Evolutionary conservation across 768 basidiomycete species (phyloP).

Genomic region (Galerina marginata): DNA sequence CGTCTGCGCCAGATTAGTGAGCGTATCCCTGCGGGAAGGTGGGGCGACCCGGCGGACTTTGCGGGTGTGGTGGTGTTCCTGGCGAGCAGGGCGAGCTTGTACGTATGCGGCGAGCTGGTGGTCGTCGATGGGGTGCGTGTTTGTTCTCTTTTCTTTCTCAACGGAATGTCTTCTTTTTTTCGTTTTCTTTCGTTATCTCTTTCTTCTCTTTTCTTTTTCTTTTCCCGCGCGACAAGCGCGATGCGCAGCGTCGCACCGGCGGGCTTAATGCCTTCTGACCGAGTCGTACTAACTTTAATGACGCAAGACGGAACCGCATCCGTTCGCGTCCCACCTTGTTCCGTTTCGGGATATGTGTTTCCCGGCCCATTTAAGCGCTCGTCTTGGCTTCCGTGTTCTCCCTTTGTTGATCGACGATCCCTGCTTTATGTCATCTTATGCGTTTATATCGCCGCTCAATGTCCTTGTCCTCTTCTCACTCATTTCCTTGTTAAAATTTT

Average conservation of each 20-base stretch:
- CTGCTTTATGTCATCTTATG: background rate
- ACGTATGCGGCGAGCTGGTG: slow-evolving; percentile 73
- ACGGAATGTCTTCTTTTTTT: slow-evolving; percentile 14
- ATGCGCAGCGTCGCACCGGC: too few species aligned
- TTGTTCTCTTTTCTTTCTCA: slow-evolving; percentile 13
- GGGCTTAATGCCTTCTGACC: too few species aligned
- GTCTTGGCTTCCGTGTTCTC: background rate
- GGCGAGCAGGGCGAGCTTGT: slow-evolving; percentile 70
- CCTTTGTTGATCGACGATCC: slow-evolving; percentile 17
- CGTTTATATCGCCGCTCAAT: background rate
- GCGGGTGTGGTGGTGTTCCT: slow-evolving; percentile 76
- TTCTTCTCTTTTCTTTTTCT: background rate
- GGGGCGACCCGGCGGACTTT: slow-evolving; percentile 77
- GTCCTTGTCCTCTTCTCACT: background rate
- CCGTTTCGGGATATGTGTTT: background rate
- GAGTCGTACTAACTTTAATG: too few species aligned
- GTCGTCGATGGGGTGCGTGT: slow-evolving; percentile 70
- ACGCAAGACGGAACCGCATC: too few species aligned
- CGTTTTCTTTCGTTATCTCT: background rate
- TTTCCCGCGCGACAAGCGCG: background rate
- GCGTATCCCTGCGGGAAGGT: slow-evolving; percentile 73
- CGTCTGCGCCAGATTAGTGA: slow-evolving; percentile 75
- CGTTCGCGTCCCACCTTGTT: background rate
- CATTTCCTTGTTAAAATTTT: background rate
- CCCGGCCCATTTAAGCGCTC: background rate